Evolutionary conservation across 1,284 basidiomycete species (phyloP).

Genomic region (Neonothopanus nambi): DNA sequence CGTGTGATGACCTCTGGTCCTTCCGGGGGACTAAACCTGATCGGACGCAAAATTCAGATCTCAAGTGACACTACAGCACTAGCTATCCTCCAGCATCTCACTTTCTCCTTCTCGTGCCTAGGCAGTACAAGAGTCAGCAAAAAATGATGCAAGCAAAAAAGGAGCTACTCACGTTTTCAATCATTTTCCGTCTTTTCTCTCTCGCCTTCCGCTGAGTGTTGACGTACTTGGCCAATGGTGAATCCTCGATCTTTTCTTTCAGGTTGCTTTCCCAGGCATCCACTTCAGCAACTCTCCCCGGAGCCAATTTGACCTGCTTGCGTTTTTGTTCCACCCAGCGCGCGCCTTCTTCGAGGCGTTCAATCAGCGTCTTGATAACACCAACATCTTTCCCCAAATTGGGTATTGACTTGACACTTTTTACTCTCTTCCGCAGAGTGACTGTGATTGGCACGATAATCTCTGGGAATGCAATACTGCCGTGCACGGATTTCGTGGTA

Average conservation of each 20-base stretch:
- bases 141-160: constrained; percentile 8
- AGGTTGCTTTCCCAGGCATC: constrained; percentile 71
- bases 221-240: constrained; percentile 80
- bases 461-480: constrained; percentile 93
- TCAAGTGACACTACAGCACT: too few relatives aligned
- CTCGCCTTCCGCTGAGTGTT: constrained; percentile 80
- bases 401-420: constrained; percentile 46
- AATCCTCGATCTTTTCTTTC: constrained; percentile 63
- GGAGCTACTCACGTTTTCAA: constrained; percentile 68
- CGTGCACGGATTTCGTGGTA: constrained; percentile 61
- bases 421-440: constrained; percentile 68
- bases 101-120: constrained; percentile 70
- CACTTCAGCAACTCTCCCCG: constrained; percentile 69
- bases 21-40: too few relatives aligned
- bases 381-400: constrained; percentile 56
- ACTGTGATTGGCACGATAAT: constrained; percentile 84
- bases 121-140: constrained; percentile 6
- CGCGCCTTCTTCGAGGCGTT: constrained; percentile 83
- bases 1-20: too few relatives aligned
- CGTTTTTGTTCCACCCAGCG: constrained; percentile 75
- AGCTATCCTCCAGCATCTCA: constrained; percentile 59
- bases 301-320: constrained; percentile 70
- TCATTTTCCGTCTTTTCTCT: constrained; percentile 70
- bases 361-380: constrained; percentile 73
- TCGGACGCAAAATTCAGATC: too few relatives aligned